These are phyloP conservation scores for Heteromeles arbutifolia DNA, from an alignment of 306 rosid genomes.

Conservation along the genomic window DNA sequence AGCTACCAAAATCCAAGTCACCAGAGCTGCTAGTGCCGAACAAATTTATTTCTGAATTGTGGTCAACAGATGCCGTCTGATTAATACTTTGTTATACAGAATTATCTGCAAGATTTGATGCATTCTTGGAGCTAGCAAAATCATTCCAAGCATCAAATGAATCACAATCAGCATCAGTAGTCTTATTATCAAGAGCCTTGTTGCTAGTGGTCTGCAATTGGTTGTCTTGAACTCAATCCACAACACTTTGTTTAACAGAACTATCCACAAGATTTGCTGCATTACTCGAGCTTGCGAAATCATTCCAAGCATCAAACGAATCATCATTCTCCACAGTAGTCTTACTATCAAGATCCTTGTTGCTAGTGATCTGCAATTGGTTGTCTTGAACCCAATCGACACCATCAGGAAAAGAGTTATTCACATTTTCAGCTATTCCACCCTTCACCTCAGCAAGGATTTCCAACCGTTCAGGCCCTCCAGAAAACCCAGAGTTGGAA, in stretches of 20 bases:
- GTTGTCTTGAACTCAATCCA: conserved; percentile 38
- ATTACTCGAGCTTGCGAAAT: conserved; percentile 40
- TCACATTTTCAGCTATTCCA: conserved; percentile 24
- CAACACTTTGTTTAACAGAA: conserved; percentile 30
- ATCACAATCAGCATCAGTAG: conserved; percentile 23
- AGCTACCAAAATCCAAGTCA: conserved; percentile 40
- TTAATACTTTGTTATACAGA: conserved; percentile 28
- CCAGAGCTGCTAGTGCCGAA: conserved; percentile 29
- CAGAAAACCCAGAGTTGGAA: conserved; percentile 31
- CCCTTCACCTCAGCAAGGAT: conserved; percentile 19
- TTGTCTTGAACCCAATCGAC: conserved; percentile 49
- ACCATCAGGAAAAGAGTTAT: conserved; percentile 23
- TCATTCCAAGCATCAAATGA: conserved; percentile 57
- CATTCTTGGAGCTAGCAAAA: conserved; percentile 42
- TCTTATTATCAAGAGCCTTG: conserved; percentile 27
- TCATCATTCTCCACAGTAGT: conserved; percentile 23
- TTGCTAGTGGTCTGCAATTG: conserved; percentile 34
- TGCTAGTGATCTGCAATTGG: conserved; percentile 32
- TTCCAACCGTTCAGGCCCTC: conserved; percentile 38
- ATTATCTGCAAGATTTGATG: conserved; percentile 32
- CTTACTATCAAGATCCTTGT: conserved; percentile 27
- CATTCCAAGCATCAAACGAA: conserved; percentile 62
- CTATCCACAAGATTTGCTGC: conserved; percentile 30
- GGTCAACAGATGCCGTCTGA: conserved; percentile 25
- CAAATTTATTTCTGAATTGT: conserved; percentile 33